Evolutionary conservation across 225 moss, liverwort and hornwort genomes (phyloP).

Genomic region (Sphagnum contortum): DNA sequence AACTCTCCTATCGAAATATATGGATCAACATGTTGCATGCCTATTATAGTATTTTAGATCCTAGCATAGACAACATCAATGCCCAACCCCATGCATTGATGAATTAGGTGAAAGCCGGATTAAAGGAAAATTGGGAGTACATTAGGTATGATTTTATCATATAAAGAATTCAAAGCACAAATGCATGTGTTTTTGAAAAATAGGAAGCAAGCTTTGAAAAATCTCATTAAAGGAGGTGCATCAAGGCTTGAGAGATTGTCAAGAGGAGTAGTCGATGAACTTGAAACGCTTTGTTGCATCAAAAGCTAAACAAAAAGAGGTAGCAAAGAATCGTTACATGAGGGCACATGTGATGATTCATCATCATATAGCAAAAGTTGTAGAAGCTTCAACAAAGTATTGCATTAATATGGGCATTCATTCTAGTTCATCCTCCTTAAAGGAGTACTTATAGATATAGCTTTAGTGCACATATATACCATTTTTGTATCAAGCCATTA

Average conservation of each 20-base stretch:
- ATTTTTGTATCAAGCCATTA: too few relatives aligned
- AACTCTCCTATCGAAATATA: neutral
- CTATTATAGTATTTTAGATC: neutral
- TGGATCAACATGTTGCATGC: constrained; percentile 1
- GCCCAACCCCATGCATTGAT: neutral
- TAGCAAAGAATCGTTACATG: neutral
- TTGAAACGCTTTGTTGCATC: neutral
- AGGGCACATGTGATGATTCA: neutral
- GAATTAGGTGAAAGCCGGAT: neutral
- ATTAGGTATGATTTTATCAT: neutral
- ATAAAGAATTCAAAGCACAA: neutral
- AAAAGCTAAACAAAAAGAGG: neutral
- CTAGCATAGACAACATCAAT: neutral
- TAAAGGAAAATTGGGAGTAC: neutral
- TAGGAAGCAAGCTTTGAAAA: neutral
- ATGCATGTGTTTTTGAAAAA: neutral
- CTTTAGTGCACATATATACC: too few relatives aligned
- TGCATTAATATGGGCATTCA: too few relatives aligned
- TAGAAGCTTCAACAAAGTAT: too few relatives aligned
- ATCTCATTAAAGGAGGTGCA: neutral
- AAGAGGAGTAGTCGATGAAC: neutral
- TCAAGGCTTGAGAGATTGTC: neutral
- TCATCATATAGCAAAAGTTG: neutral
- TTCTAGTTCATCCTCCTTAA: too few relatives aligned
- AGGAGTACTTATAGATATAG: too few relatives aligned